Evolutionary conservation across 192 early-diverging fungal species (phyloP).

Genomic region (Rhizophagus clarus): DNA sequence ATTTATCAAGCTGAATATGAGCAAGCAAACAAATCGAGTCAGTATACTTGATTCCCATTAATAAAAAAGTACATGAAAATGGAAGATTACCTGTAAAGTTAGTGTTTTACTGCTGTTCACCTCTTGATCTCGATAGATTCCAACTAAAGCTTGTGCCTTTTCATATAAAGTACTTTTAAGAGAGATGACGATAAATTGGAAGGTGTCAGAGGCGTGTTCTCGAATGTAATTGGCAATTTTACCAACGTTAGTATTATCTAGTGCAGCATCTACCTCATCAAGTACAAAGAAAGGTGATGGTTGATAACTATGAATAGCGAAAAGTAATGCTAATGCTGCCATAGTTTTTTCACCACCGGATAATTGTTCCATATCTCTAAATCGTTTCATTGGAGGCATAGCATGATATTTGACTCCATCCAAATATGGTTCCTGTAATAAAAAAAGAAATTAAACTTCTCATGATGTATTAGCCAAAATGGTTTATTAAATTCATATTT

Average conservation of each 20-base stretch:
- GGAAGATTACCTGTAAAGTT: constrained; percentile 62
- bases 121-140: constrained; percentile 92
- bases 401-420: constrained; percentile 97
- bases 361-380: constrained; percentile 98
- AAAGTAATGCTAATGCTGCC: constrained; percentile 93
- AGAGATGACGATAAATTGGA: constrained; percentile 99
- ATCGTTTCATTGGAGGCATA: constrained; percentile 99
- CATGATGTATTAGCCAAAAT: background rate
- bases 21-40: no score
- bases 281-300: constrained; percentile 99
- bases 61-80: background rate
- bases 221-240: constrained; percentile 91
- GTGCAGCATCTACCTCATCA: constrained; percentile 98
- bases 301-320: constrained; percentile 94
- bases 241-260: constrained; percentile 96
- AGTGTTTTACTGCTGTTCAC: constrained; percentile 81
- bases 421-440: constrained; percentile 80
- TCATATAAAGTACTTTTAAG: constrained; percentile 95
- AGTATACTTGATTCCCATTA: background rate
- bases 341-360: constrained; percentile 99
- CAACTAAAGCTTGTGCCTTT: constrained; percentile 88
- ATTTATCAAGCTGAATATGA: constrained; percentile 5
- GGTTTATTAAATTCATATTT: background rate
- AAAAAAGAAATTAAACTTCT: background rate
- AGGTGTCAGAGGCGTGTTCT: constrained; percentile 62